Conservation (phyloP, 371 early-diverging fungal genomes). For the Antonospora locustae region DNA sequence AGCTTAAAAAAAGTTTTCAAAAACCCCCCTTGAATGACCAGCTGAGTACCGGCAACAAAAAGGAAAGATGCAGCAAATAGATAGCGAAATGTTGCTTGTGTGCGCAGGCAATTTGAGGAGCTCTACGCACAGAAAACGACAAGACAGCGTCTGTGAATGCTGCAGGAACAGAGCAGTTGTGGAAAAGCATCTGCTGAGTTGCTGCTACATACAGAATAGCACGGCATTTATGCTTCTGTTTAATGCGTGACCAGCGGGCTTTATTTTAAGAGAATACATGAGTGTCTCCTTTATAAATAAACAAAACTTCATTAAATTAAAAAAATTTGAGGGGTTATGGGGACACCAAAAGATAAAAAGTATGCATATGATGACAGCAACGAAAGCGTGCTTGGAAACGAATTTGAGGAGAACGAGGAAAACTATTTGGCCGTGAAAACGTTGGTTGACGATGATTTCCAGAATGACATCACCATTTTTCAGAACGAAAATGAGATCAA, state of each 20-base stretch:
- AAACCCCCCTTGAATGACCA: conserved; percentile 1
- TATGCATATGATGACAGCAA: conserved; percentile 42
- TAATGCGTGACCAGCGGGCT: background rate
- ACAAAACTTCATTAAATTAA: background rate
- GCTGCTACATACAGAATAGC: background rate
- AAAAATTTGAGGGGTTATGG: conserved; percentile 12
- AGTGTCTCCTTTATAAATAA: background rate
- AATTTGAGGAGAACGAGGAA: conserved; percentile 30
- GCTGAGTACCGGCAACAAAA: conserved; percentile 10
- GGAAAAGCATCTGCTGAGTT: background rate
- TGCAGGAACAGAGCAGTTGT: background rate
- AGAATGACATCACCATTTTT: conserved; percentile 5
- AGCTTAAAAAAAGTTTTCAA: background rate
- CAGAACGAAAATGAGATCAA: conserved; percentile 26
- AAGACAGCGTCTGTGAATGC: background rate
- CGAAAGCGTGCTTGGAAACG: conserved; percentile 16
- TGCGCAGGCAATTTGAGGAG: background rate
- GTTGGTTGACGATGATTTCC: conserved; percentile 39
- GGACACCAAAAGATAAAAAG: background rate
- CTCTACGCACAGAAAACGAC: background rate
- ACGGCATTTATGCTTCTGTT: background rate
- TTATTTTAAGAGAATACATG: background rate
- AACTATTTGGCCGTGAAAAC: conserved; percentile 38
- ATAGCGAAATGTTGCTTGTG: conserved; percentile 3
- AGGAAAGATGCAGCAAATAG: conserved; percentile 6